Evolutionary conservation across 2,329 filamentous ascomycete genomes (phyloP), one percentile per base, ranked within the genome.

Genomic region (Cercospora sojina): DNA sequence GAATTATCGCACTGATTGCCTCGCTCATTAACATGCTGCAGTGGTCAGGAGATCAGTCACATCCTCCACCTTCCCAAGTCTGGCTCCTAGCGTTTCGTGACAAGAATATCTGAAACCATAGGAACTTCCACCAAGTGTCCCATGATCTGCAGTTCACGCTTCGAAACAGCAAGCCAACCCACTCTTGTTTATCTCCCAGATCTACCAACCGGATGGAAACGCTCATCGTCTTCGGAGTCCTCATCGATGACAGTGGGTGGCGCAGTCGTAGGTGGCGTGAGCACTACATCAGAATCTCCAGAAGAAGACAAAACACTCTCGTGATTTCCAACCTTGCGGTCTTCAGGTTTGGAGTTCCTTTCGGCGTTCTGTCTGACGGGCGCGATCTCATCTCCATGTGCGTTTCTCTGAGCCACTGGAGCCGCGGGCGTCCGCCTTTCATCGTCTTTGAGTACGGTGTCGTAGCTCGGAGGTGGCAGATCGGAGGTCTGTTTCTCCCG

Each of bases 181-280:
- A 51, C 23, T 51, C 41, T 5, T 13, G 20, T 20, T 59, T 20
- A 47, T 29, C 25, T 9, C 6, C n/a, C 59, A 3, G 23, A 7
- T 29, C 59, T 53, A 12, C 59, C 27, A 53, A 23, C 38, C 1
- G 59, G 59, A 64, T 49, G 20, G 35, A 59, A 51, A 4, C 62
- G 23, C 55, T 59, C 62, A n/a, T 62, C 59, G 51, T 64, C 62
- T 27, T 59, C 62, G 5, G 62, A 64, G 12, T 64, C 62, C 20
- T 64, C 62, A 41, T 64, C 62, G 32, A 64, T 41, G 7, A 64
- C 62, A 49, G 62, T 64, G 18, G 62, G 62, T 12, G 62, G 62
- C 8, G 62, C 62, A 23, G 62, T 64, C 9, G 62, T 64, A 31
- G 62, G 62, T 18, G 62, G 62, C 25, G 62, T 64, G 9, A 64